phyloP scores from a whole-genome alignment of 2,329 filamentous ascomycete species.

The Xylaria sp. region DNA sequence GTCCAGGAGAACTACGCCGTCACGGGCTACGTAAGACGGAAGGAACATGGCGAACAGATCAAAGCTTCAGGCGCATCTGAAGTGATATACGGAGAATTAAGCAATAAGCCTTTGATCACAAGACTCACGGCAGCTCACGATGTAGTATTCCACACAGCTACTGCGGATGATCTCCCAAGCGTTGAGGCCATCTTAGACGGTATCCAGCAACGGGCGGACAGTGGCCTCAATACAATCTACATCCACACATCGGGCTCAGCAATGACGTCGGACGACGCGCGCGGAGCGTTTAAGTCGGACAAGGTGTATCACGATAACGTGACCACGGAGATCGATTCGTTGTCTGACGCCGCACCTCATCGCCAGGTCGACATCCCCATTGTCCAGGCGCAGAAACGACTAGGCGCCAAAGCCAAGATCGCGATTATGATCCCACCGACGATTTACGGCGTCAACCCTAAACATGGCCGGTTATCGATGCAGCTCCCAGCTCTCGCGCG shows the following conservation, averaged over 20 bases:
- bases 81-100: slow-evolving; percentile 48
- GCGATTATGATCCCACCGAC: slow-evolving; percentile 54
- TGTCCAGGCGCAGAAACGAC: neutral
- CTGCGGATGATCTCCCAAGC: slow-evolving; percentile 53
- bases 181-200: slow-evolving; percentile 52
- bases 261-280: slow-evolving; percentile 46
- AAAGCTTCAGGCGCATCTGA: slow-evolving; percentile 43
- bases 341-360: slow-evolving; percentile 51
- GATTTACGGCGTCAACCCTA: slow-evolving; percentile 52
- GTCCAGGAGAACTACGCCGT: slow-evolving; percentile 49
- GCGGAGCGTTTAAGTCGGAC: slow-evolving; percentile 43
- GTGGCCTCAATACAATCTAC: slow-evolving; percentile 40
- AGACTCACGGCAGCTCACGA: slow-evolving; percentile 46
- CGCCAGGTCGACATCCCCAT: slow-evolving; percentile 51
- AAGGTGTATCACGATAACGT: slow-evolving; percentile 51
- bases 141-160: slow-evolving; percentile 55
- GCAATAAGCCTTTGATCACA: slow-evolving; percentile 48
- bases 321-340: slow-evolving; percentile 47
- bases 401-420: slow-evolving; percentile 28
- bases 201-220: slow-evolving; percentile 45
- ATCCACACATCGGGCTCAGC: slow-evolving; percentile 49
- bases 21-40: slow-evolving; percentile 49
- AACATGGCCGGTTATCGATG: slow-evolving; percentile 50
- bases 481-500: slow-evolving; percentile 54
- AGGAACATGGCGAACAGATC: slow-evolving; percentile 45